phyloP scores from a whole-genome alignment of 495 filamentous ascomycete genomes.

The Penicillium nucicola region DNA sequence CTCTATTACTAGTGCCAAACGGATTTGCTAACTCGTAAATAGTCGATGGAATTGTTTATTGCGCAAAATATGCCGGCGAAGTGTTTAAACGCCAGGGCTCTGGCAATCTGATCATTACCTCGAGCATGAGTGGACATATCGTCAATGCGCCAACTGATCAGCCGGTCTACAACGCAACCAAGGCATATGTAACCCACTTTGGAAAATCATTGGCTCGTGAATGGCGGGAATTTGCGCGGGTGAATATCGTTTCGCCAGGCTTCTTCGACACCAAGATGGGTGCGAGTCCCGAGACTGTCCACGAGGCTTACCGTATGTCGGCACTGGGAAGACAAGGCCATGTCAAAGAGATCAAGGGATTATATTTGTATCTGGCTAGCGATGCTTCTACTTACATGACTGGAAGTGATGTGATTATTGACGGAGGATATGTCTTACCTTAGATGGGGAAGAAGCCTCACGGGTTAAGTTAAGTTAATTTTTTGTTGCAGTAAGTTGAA shows the following conservation, averaged over 20 bases:
- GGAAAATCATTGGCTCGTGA: conserved; percentile 66
- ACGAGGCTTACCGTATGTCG: conserved; percentile 60
- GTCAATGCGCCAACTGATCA: conserved; percentile 67
- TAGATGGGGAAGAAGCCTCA: background rate
- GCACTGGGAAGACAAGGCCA: conserved; percentile 55
- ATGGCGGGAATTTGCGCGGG: conserved; percentile 61
- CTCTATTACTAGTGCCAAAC: background rate
- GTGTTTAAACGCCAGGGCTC: conserved; percentile 53
- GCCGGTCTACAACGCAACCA: conserved; percentile 66
- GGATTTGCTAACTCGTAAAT: background rate
- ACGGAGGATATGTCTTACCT: conserved; percentile 53
- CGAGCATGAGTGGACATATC: conserved; percentile 74
- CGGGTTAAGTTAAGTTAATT: no score
- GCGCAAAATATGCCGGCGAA: conserved; percentile 42
- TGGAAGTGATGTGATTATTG: conserved; percentile 57
- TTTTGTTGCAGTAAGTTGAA: no score
- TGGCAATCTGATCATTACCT: conserved; percentile 73
- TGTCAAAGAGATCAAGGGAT: conserved; percentile 64
- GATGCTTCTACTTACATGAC: conserved; percentile 70
- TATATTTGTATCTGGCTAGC: conserved; percentile 59
- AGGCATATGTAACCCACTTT: conserved; percentile 65
- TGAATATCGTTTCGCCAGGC: conserved; percentile 65
- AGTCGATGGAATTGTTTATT: conserved; percentile 37
- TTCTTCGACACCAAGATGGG: conserved; percentile 65
- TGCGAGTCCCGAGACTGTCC: conserved; percentile 47